These are phyloP conservation scores for Acacia crassicarpa DNA, from an alignment of 306 rosid species.

Conservation along the genomic window DNA sequence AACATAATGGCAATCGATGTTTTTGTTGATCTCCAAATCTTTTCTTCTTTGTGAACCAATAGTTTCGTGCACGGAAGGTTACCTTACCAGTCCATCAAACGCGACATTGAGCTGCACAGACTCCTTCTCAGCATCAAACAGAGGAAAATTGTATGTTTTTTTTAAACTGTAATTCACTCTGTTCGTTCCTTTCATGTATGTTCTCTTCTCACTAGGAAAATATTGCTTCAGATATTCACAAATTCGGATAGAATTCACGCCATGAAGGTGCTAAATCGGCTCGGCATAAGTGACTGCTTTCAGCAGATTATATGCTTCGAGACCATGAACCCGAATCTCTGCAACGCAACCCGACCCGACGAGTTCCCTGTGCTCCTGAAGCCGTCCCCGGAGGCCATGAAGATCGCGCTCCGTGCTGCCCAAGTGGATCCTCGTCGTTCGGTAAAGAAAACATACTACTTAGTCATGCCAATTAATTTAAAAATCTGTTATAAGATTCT, in stretches of 20 bases:
- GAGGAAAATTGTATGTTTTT: constrained; percentile 60
- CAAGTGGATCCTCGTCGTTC: constrained; percentile 71
- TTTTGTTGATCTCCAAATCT: neutral
- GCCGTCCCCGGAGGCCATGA: constrained; percentile 76
- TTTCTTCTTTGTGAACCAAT: neutral
- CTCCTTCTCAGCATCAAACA: constrained; percentile 59
- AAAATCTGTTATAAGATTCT: neutral
- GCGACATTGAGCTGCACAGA: constrained; percentile 61
- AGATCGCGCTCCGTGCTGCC: constrained; percentile 51
- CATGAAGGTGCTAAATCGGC: constrained; percentile 48
- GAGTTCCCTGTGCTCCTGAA: constrained; percentile 76
- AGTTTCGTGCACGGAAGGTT: constrained; percentile 92
- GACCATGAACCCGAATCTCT: constrained; percentile 81
- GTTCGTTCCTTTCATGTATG: neutral
- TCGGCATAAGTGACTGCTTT: constrained; percentile 67
- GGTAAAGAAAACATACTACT: constrained; percentile 33
- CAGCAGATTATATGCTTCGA: constrained; percentile 83
- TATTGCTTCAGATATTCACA: constrained; percentile 62
- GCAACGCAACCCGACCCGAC: constrained; percentile 51
- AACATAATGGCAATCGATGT: neutral
- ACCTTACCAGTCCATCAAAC: constrained; percentile 73
- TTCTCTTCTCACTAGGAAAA: neutral
- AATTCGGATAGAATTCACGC: constrained; percentile 86
- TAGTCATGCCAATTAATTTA: neutral
- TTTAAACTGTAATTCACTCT: neutral